Base-by-base conservation (phyloP, 345 rosid genomes). In the Firmiana major region DNA sequence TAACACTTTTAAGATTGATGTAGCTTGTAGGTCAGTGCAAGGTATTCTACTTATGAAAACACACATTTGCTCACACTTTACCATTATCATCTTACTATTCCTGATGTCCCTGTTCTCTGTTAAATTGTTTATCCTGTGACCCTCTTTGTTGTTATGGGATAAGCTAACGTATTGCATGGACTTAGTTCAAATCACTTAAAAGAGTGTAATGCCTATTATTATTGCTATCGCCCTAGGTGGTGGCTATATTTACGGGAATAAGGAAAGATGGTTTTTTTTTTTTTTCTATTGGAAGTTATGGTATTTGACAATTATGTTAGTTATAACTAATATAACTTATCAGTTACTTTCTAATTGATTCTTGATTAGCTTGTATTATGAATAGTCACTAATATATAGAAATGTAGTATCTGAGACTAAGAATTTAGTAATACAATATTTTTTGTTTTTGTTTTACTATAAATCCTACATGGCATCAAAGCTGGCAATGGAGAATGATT, bases 21-120 rank as follows among this genome's bases (percentile, higher is more conserved):
- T 79, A 38, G 36, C 8, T 79, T 54, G 51, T 74, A 69, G 62
- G 63, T 38, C 22, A 12, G 34, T 76, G 22, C 51, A 48, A 46
- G 42, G 62, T 51, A 53, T 19, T 38, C 9, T 31, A 55, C 24
- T 26, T 9, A 24, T 17, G 26, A 21, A 48, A 46, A 36, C 51
- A n/a, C 15, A 6, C 45, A 24, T 55, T 40, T 57, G 19, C 79
- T 40, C 57, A 42, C 9, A 9, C 19, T 55, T 67, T 77, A 40
- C 31, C 66, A 57, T 76, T 65, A 22, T n/a, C 0, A 16, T 15
- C 21, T 9, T 48, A 19, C 53, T 24, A 16, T 46, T 43, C 49
- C n/a, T 22, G 28, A 57, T 57, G 62, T 1, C 15, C 31, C 6
- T 57, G 1, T 55, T 55, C 6, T 26, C 9, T 46, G 58, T 8